These are phyloP conservation scores for Ricinus communis DNA, from an alignment of 345 rosid species.

Conservation along the genomic window DNA sequence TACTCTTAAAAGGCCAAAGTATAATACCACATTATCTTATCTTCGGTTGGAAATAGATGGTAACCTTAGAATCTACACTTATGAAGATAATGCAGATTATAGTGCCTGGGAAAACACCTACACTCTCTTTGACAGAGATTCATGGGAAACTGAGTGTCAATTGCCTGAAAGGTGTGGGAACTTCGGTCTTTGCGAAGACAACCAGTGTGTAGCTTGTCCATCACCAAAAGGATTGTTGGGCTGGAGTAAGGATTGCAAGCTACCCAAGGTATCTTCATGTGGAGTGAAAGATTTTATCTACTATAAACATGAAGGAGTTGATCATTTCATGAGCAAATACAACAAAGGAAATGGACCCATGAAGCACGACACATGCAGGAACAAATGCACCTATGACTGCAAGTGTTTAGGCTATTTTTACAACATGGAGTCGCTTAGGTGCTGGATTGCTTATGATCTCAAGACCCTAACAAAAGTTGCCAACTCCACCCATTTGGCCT, in stretches of 20 bases:
- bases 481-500: constrained; percentile 34
- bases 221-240: too few species aligned
- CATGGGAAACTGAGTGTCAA: too few species aligned
- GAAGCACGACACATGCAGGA: constrained; percentile 45
- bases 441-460: constrained; percentile 61
- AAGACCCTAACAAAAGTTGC: constrained; percentile 40
- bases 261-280: too few species aligned
- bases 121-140: neutral
- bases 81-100: constrained; percentile 26
- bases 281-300: constrained; percentile 8
- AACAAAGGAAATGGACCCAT: constrained; percentile 36
- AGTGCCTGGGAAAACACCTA: constrained; percentile 29
- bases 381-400: constrained; percentile 50
- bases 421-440: constrained; percentile 36
- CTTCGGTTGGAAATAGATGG: constrained; percentile 52
- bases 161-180: too few species aligned
- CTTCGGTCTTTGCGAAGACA: too few species aligned
- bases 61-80: constrained; percentile 45
- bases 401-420: constrained; percentile 62
- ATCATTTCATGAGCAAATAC: constrained; percentile 48
- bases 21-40: constrained; percentile 38
- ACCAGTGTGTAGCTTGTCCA: too few species aligned
- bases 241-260: too few species aligned
- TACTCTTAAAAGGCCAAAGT: constrained; percentile 24
- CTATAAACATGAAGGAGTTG: constrained; percentile 47